A percentile compares a stretch with the other conserved stretches of the same genome.
These are phyloP conservation scores for Fusarium protoensiforme DNA, from an alignment of 2,329 filamentous ascomycete genomes.

Conservation along the genomic window DNA sequence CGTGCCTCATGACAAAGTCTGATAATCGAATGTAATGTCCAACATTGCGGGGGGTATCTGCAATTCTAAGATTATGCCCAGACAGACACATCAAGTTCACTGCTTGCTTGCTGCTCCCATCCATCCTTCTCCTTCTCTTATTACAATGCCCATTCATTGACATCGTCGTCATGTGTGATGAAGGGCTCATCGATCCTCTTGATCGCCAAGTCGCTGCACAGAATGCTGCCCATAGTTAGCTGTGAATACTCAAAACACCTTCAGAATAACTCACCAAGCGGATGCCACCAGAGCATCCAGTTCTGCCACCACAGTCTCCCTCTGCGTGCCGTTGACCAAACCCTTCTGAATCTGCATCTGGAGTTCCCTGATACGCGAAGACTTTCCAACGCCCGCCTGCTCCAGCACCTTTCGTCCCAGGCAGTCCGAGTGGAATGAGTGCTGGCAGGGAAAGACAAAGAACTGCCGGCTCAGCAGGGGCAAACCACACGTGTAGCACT, in stretches of 20 bases:
- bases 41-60: constrained; percentile 40
- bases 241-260: neutral
- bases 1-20: neutral
- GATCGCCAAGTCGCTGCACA: constrained; percentile 95
- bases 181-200: constrained; percentile 96
- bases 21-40: constrained; percentile 20
- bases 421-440: constrained; percentile 97
- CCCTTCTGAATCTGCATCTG: constrained; percentile 86
- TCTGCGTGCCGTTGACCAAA: constrained; percentile 73
- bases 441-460: constrained; percentile 98
- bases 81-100: constrained; percentile 24
- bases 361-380: constrained; percentile 84
- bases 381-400: constrained; percentile 79
- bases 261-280: constrained; percentile 73
- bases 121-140: constrained; percentile 14
- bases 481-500: constrained; percentile 88
- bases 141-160: constrained; percentile 82
- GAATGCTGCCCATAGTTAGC: constrained; percentile 68
- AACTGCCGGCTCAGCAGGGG: constrained; percentile 92
- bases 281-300: constrained; percentile 92
- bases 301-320: constrained; percentile 87
- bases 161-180: constrained; percentile 77
- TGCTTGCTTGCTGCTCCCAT: constrained; percentile 21
- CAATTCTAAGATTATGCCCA: constrained; percentile 41
- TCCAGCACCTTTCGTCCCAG: constrained; percentile 87